Evolutionary conservation across 225 moss, liverwort and hornwort genomes (phyloP).

Genomic region (Pseudoscleropodium purum): DNA sequence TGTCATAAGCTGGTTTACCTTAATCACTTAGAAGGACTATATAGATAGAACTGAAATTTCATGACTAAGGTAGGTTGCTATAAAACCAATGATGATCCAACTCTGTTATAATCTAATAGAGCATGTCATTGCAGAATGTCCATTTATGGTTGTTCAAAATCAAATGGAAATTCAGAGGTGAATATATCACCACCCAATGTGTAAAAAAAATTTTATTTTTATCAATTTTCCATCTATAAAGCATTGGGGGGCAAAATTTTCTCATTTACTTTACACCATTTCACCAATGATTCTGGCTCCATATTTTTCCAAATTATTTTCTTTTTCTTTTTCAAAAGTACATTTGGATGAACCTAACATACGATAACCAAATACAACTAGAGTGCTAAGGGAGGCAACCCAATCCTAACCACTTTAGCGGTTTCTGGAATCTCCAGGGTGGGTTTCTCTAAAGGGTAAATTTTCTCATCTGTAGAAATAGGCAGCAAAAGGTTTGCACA

Average conservation of each 20-base stretch:
- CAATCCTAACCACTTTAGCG: no score
- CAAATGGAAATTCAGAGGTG: neutral
- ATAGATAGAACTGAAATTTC: neutral
- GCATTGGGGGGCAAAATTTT: rapidly evolving
- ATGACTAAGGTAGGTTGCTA: neutral
- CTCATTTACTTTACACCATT: neutral
- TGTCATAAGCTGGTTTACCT: rapidly evolving
- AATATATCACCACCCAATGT: neutral
- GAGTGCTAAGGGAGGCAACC: no score
- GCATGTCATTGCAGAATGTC: neutral
- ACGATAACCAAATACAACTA: neutral
- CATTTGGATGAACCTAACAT: neutral
- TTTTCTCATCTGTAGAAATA: no score
- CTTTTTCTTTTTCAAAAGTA: neutral
- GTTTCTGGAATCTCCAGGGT: no score
- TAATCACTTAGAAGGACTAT: rapidly evolving
- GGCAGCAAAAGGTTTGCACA: no score
- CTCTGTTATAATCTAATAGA: no score
- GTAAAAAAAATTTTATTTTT: neutral
- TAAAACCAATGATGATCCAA: neutral
- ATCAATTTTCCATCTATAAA: neutral
- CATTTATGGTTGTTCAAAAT: no score
- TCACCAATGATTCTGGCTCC: neutral
- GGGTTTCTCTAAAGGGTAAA: no score
- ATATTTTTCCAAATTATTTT: neutral